Evolutionary conservation across 2,329 filamentous ascomycete species (phyloP).

Genomic region (Aspergillus hiratsukae): DNA sequence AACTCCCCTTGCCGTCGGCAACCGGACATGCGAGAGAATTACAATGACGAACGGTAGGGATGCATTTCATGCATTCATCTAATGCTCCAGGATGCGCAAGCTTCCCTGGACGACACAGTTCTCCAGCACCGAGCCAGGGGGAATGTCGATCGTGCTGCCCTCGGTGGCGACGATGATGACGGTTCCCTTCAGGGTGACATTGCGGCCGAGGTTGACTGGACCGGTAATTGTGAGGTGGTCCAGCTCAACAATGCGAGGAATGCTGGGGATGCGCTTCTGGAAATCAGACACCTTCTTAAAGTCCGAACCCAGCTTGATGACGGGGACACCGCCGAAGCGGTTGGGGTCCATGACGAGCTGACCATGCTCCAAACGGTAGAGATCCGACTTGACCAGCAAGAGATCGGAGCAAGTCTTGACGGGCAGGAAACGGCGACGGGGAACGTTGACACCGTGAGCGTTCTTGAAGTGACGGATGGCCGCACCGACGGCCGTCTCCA

Average conservation of each 20-base stretch:
- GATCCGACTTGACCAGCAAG: slow-evolving; percentile 98
- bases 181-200: slow-evolving; percentile 91
- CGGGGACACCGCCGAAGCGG: slow-evolving; percentile 91
- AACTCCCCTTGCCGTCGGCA: not conserved
- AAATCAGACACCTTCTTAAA: slow-evolving; percentile 98
- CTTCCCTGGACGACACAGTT: slow-evolving; percentile 99
- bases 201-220: slow-evolving; percentile 91
- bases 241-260: slow-evolving; percentile 48
- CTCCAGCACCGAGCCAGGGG: slow-evolving; percentile 92
- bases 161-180: slow-evolving; percentile 99
- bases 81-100: slow-evolving; percentile 69
- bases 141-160: slow-evolving; percentile 95
- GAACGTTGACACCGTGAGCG: slow-evolving; percentile 97
- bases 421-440: slow-evolving; percentile 93
- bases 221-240: slow-evolving; percentile 93
- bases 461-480: slow-evolving; percentile 99
- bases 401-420: slow-evolving; percentile 99
- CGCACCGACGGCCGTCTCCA: slow-evolving; percentile 96
- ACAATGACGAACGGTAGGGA: not conserved
- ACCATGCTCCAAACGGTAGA: slow-evolving; percentile 98
- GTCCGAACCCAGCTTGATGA: slow-evolving; percentile 98
- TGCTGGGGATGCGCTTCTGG: slow-evolving; percentile 49
- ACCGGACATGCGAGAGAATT: not conserved
- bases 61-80: slow-evolving; percentile 40
- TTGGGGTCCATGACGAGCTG: slow-evolving; percentile 95